Percentiles rank a stretch among this genome's conserved stretches.
These are phyloP conservation scores for Termitomyces titanicus DNA, from an alignment of 768 basidiomycete species.

Conservation along the genomic window DNA sequence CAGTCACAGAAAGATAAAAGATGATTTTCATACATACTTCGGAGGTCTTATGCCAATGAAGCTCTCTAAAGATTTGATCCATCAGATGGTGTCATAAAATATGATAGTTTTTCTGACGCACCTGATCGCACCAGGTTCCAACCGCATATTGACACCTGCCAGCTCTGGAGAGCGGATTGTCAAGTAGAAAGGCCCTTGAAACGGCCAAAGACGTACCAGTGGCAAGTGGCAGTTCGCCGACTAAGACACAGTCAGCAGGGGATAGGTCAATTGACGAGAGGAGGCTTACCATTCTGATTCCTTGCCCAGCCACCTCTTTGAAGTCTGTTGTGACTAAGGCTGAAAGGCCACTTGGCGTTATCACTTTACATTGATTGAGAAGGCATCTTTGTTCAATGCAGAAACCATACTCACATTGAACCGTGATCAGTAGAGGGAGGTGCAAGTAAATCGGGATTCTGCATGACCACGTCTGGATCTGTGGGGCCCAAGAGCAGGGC, in stretches of 20 bases:
- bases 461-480: conserved; percentile 34
- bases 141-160: conserved; percentile 51
- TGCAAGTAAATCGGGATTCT: conserved; percentile 42
- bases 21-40: conserved; percentile 27
- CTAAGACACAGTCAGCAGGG: conserved; percentile 21
- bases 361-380: conserved; percentile 19
- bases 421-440: conserved; percentile 44
- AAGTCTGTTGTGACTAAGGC: conserved; percentile 52
- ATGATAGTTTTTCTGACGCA: conserved; percentile 6
- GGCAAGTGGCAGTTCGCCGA: conserved; percentile 46
- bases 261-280: neutral
- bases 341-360: conserved; percentile 58
- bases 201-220: conserved; percentile 25
- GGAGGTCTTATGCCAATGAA: conserved; percentile 51
- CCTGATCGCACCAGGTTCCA: conserved; percentile 48
- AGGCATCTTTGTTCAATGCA: neutral
- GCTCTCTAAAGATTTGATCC: conserved; percentile 29
- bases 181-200: neutral
- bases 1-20: neutral
- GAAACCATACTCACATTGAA: conserved; percentile 29
- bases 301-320: conserved; percentile 60
- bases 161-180: conserved; percentile 22
- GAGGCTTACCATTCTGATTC: conserved; percentile 43
- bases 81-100: neutral
- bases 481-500: conserved; percentile 39